Conservation (phyloP, 2,329 filamentous ascomycete genomes). For the Delphinella strobiligena region DNA sequence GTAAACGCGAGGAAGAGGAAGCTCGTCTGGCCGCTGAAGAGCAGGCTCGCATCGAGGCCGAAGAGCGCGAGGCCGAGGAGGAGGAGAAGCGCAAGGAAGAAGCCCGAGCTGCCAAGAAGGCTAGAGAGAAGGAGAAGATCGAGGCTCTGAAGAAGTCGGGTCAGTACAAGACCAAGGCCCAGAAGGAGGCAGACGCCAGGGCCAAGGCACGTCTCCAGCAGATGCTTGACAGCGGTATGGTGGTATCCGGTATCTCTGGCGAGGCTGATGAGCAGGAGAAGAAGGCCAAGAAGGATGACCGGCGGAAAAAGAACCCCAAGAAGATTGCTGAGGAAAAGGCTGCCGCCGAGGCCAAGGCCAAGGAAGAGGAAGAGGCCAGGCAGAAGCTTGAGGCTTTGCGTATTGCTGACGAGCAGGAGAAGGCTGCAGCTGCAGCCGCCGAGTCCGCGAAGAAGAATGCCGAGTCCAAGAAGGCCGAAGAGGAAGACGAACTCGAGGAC, state of each 20-base stretch:
- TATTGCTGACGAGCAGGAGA: conserved; percentile 52
- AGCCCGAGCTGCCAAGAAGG: conserved; percentile 65
- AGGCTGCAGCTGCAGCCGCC: conserved; percentile 65
- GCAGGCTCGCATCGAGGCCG: conserved; percentile 51
- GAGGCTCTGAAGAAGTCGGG: conserved; percentile 82
- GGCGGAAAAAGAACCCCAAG: conserved; percentile 59
- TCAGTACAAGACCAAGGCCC: conserved; percentile 75
- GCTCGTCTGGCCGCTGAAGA: conserved; percentile 49
- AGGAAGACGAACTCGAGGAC: conserved; percentile 59
- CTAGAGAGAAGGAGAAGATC: conserved; percentile 74
- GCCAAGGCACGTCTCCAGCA: conserved; percentile 73
- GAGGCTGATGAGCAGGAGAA: conserved; percentile 60
- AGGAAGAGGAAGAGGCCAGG: conserved; percentile 41
- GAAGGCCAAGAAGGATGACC: conserved; percentile 66
- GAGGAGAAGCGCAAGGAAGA: conserved; percentile 63
- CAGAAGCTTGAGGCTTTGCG: conserved; percentile 44
- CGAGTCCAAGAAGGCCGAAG: conserved; percentile 51
- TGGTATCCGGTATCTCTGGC: conserved; percentile 44
- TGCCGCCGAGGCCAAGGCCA: conserved; percentile 19
- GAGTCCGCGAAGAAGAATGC: conserved; percentile 58
- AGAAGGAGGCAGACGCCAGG: conserved; percentile 68
- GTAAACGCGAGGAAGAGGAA: conserved; percentile 51
- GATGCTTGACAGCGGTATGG: conserved; percentile 67
- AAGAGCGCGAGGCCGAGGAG: conserved; percentile 53
- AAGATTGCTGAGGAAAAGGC: conserved; percentile 45